Evolutionary conservation across 176 grass and related monocot species (phyloP), one percentile per base, ranked within the genome.

Genomic region (Coix lacrymajobi): DNA sequence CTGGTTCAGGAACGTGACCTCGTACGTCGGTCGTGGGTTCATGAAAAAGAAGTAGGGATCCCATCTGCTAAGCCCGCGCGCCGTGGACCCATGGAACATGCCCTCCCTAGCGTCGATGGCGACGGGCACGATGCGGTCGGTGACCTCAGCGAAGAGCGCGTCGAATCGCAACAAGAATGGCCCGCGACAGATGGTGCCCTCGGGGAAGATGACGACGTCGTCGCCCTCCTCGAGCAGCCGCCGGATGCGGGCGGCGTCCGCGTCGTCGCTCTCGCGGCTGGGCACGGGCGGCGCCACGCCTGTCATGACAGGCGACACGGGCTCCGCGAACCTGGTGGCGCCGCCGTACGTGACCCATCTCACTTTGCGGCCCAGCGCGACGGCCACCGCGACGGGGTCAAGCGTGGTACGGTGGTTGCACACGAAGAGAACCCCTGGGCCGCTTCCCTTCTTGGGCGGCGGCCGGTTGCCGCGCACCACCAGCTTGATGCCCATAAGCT

Each of bases 31-130:
- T 30, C 84, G 66, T 3, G 89, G 94, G 44, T 97, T 97, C 89
- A 97, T 93, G 85, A 97, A 93, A 58, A 94, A 87, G 64, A 93
- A 91, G 84, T 86, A 92, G 2, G 91, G 85, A 45, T 97, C 91
- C 81, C 88, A 79, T 40, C n/a, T 8, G 51, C 81, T 78, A 24
- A 52, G 36, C 49, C 91, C 89, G 26, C 84, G 79, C 29, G 46
- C 79, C 5, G 81, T 78, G 6, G 94, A 87, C 25, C 81, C 91
- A 45, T 93, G 91, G 73, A 97, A 97, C 84, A 90, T 89, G 78
- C 65, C 77, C 33, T 91, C 86, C 78, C 77, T 78, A 6, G 86
- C 52, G 28, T 79, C 79, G 83, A 97, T 86, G 31, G 91, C 89
- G 41, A 93, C 89, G 8, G 91, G 91, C 62, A 97, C 91, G 77